Conservation (phyloP, 257 asterid species). For the Solanum habrochaites region DNA sequence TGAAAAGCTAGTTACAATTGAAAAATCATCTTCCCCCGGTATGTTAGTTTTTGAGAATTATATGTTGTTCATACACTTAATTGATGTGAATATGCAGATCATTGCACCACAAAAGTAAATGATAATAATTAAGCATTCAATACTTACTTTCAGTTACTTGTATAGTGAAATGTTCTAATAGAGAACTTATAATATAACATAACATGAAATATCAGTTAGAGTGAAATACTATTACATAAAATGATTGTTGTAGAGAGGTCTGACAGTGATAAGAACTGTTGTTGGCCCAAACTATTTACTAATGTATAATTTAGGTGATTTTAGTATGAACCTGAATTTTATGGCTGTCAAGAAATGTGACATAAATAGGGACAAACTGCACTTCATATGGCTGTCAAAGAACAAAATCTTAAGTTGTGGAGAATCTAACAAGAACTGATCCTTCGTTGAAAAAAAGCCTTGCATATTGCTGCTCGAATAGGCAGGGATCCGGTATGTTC, state of each 20-base stretch:
- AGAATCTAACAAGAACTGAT: conserved; percentile 15
- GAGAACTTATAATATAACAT: no score
- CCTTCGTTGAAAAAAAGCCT: conserved; percentile 15
- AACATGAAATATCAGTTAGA: no score
- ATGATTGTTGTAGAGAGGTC: no score
- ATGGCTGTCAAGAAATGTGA: conserved; percentile 21
- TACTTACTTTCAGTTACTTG: no score
- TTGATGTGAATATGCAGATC: neutral
- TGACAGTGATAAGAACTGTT: neutral
- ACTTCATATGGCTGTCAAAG: conserved; percentile 43
- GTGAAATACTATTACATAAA: no score
- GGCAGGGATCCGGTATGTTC: conserved; percentile 20
- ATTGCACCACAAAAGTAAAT: no score
- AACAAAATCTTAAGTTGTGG: conserved; percentile 30
- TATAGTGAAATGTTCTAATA: no score
- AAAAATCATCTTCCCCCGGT: neutral
- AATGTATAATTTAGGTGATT: neutral
- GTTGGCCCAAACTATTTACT: neutral
- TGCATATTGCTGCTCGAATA: conserved; percentile 32
- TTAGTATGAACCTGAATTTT: no score
- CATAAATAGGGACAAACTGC: conserved; percentile 37
- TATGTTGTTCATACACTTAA: no score
- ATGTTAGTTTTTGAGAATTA: no score
- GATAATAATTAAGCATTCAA: no score
- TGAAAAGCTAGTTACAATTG: neutral